Base-by-base conservation (phyloP, 352 stramenopile genomes). In the Phytophthora sansomeana region DNA sequence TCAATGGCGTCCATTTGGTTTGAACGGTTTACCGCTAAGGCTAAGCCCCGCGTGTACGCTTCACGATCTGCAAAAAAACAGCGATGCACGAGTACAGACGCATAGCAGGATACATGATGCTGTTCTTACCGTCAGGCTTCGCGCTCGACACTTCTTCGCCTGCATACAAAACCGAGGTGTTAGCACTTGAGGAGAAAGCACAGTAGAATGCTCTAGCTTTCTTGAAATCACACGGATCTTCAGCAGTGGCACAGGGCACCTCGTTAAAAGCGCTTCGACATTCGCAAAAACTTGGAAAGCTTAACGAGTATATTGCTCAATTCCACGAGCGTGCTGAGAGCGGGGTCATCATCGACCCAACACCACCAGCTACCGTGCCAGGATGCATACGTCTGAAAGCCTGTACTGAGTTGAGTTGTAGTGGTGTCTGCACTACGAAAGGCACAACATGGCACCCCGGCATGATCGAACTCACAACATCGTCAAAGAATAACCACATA, bases 361-460 rank as follows among this genome's bases (percentile, higher is more conserved):
- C 36, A 13, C 8, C 36, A 6, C 13, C 36, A 17, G 6, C 11
- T 19, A 13, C 36, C 32, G 28, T 43, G 28, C 53, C 14, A 58
- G 4, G 21, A 28, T 32, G 33, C 61, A 9, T 47, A 41, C 38
- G 14, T 7, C 41, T 70, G 13, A n/a, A 42, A 42, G 14, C 14
- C 36, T n/a, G 36, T 14, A 5, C 13, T 9, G 14, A 7, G 13
- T 42, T 42, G 36, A 42, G 2, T 10, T 14, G 33, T 39, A 39
- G 33, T n/a, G n/a, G n/a, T n/a, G n/a, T n/a, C 33, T 16, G 33
- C 11, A 42, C n/a, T 21, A 19, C 36, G 19, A n/a, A n/a, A n/a
- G n/a, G n/a, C n/a, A n/a, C n/a, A n/a, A n/a, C n/a, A n/a, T n/a
- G n/a, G n/a, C n/a, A n/a, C n/a, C n/a, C n/a, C n/a, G n/a, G n/a